Evolutionary conservation across 306 rosid species (phyloP).

Genomic region (Fragaria iinumae): DNA sequence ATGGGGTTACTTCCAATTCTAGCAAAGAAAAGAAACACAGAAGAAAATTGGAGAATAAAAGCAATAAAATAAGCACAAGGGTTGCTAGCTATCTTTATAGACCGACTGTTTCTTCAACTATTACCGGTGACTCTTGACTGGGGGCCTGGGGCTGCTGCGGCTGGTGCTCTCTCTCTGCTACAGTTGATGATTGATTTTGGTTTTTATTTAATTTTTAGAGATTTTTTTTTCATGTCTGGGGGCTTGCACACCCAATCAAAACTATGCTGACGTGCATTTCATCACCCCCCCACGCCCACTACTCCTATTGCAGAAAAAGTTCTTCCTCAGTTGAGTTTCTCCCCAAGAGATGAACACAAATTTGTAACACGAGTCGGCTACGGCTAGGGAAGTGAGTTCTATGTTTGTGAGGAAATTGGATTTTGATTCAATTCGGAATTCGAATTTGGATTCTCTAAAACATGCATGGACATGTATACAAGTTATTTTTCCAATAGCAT

Average conservation of each 20-base stretch:
- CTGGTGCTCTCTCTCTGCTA: background rate
- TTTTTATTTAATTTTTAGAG: background rate
- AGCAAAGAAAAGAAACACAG: background rate
- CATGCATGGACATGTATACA: too few species aligned
- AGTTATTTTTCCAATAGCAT: too few species aligned
- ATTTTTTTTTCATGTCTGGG: background rate
- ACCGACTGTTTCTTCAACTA: background rate
- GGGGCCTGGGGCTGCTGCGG: background rate
- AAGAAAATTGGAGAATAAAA: background rate
- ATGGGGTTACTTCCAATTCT: background rate
- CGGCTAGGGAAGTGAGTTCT: background rate
- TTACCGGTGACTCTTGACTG: constrained; percentile 4
- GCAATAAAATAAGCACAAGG: background rate
- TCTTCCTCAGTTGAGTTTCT: background rate
- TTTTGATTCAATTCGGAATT: background rate
- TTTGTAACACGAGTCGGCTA: background rate
- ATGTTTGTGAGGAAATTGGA: background rate
- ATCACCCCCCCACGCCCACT: background rate
- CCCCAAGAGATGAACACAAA: background rate
- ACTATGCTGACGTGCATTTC: background rate
- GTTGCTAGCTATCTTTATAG: background rate
- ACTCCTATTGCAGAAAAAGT: background rate
- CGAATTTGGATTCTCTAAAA: too few species aligned
- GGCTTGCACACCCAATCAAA: background rate
- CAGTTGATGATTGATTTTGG: background rate